These are phyloP conservation scores for Petunia hybrid DNA, from an alignment of 305 asterid species.

Conservation along the genomic window DNA sequence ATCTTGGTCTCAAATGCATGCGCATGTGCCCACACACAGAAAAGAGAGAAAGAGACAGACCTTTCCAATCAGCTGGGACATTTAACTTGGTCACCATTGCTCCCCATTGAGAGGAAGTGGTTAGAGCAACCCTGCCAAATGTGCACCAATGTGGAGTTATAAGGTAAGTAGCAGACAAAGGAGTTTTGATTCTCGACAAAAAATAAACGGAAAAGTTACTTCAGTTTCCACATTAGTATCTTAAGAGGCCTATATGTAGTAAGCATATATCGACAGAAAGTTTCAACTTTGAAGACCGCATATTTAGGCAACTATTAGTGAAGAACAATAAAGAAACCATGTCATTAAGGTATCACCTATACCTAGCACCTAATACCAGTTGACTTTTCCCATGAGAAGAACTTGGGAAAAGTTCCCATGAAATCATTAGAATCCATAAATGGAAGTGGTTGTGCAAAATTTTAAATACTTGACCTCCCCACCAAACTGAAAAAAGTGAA, in stretches of 20 bases:
- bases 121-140: conserved; percentile 75
- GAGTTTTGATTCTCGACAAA: background rate
- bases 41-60: conserved; percentile 48
- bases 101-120: conserved; percentile 91
- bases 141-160: conserved; percentile 18
- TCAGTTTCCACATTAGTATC: background rate
- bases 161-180: conserved; percentile 14
- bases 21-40: background rate
- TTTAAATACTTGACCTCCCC: no score
- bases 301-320: background rate
- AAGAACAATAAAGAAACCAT: background rate
- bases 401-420: no score
- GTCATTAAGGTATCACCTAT: conserved; percentile 6
- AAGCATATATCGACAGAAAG: background rate
- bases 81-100: conserved; percentile 74
- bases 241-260: background rate
- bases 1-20: conserved; percentile 12
- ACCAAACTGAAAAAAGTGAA: no score
- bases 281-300: background rate
- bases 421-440: no score
- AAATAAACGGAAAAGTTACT: background rate
- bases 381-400: no score
- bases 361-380: background rate
- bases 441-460: no score
- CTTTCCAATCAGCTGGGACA: conserved; percentile 97